phyloP scores from a whole-genome alignment of 306 rosid species.

The Pterocarpus macrocarpus region DNA sequence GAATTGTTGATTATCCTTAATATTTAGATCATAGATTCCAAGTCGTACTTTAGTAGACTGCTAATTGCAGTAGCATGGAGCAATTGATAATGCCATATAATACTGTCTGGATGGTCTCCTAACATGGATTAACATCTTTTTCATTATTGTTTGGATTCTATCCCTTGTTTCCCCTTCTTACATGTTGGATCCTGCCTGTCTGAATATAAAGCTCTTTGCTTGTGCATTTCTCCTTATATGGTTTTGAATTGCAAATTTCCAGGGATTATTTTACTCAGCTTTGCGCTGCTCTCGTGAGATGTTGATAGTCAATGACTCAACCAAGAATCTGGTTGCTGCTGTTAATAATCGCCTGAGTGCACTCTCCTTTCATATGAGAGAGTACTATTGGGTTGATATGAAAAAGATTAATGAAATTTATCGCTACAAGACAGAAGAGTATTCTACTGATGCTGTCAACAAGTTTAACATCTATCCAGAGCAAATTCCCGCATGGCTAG shows the following conservation, averaged over 20 bases:
- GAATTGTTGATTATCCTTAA: not conserved
- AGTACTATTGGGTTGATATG: constrained; percentile 90
- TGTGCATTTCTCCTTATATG: constrained; percentile 20
- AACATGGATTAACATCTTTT: not conserved
- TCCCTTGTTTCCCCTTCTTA: constrained; percentile 1
- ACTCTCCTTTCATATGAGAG: constrained; percentile 90
- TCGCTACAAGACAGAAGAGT: constrained; percentile 94
- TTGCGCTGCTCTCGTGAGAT: constrained; percentile 86
- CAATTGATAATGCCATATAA: constrained; percentile 4
- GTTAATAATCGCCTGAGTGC: constrained; percentile 86
- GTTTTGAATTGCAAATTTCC: constrained; percentile 43
- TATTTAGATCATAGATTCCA: constrained; percentile 4
- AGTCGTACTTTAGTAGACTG: not conserved
- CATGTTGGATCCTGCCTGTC: constrained; percentile 9
- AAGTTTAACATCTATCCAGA: constrained; percentile 97
- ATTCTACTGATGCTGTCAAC: constrained; percentile 88
- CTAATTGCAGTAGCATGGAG: constrained; percentile 12
- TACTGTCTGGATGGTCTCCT: constrained; percentile 11
- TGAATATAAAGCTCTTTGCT: constrained; percentile 34
- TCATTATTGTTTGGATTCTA: constrained; percentile 6
- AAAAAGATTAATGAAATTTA: constrained; percentile 91
- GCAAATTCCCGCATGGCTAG: constrained; percentile 96
- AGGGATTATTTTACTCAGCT: constrained; percentile 93
- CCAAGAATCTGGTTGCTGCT: constrained; percentile 81
- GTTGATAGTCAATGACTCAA: constrained; percentile 77